phyloP scores from a whole-genome alignment of 768 basidiomycete genomes.

The Rickenella mellea region DNA sequence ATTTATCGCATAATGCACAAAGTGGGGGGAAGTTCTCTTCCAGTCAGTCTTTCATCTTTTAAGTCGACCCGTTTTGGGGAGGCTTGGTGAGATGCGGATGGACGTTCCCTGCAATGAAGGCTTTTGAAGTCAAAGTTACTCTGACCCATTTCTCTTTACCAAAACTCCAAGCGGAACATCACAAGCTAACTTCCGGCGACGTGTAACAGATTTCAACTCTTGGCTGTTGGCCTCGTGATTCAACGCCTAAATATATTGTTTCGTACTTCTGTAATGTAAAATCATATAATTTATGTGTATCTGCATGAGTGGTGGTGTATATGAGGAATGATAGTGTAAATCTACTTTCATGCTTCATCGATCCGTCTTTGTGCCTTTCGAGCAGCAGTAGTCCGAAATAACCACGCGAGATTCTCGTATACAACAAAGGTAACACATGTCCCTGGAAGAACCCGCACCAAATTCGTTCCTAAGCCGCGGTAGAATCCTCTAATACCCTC shows the following conservation, averaged over 20 bases:
- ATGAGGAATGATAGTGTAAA: background rate
- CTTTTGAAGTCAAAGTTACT: slow-evolving; percentile 8
- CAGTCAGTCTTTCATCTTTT: slow-evolving; percentile 4
- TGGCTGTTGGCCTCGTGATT: background rate
- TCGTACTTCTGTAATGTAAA: background rate
- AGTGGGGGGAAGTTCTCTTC: slow-evolving; percentile 2
- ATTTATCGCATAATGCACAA: slow-evolving; percentile 1
- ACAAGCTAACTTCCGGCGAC: background rate
- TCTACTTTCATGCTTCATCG: background rate
- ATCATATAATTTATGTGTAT: background rate
- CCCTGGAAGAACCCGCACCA: slow-evolving; percentile 90
- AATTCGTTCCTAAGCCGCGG: slow-evolving; percentile 88
- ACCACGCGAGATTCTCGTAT: slow-evolving; percentile 87
- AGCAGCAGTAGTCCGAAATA: slow-evolving; percentile 59
- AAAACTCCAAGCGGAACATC: background rate
- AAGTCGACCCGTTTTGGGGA: slow-evolving; percentile 6
- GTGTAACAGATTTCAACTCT: background rate
- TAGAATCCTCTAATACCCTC: slow-evolving; percentile 87
- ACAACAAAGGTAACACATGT: slow-evolving; percentile 98
- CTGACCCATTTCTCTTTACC: slow-evolving; percentile 3
- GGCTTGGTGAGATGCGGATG: slow-evolving; percentile 1
- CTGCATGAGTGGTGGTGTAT: background rate
- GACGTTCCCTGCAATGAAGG: slow-evolving; percentile 5
- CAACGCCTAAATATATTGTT: background rate
- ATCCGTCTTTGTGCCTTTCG: slow-evolving; percentile 27